These are phyloP conservation scores for Phytophthora aleatoria DNA, from an alignment of 352 stramenopile genomes.

Conservation along the genomic window DNA sequence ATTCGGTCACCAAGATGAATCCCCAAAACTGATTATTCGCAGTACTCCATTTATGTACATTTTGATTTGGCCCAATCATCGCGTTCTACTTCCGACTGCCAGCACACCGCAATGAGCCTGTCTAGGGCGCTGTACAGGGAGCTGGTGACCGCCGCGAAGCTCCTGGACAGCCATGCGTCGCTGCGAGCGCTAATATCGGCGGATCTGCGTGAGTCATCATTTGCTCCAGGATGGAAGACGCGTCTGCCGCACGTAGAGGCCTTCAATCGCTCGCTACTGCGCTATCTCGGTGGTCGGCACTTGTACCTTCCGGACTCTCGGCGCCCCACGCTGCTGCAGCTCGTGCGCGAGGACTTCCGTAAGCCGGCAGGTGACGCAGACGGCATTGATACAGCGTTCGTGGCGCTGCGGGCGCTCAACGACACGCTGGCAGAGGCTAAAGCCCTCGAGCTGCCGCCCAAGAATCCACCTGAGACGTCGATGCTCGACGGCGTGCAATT, in stretches of 20 bases:
- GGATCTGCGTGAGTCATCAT: conserved; percentile 55
- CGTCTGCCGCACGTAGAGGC: conserved; percentile 57
- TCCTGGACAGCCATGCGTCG: conserved; percentile 61
- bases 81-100: neutral
- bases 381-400: conserved; percentile 62
- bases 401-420: conserved; percentile 67
- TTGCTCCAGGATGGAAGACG: conserved; percentile 32
- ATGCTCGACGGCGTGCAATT: conserved; percentile 42
- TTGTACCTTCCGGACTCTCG: conserved; percentile 68
- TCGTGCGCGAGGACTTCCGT: conserved; percentile 64
- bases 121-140: conserved; percentile 70
- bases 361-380: conserved; percentile 13
- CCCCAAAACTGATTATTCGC: neutral
- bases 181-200: conserved; percentile 70
- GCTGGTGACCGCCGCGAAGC: conserved; percentile 51
- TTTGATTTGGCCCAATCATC: neutral
- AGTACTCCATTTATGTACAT: conserved; percentile 2
- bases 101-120: conserved; percentile 46
- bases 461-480: conserved; percentile 4
- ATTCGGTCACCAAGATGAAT: neutral
- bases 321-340: conserved; percentile 37
- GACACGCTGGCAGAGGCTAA: conserved; percentile 55
- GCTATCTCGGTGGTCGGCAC: conserved; percentile 56
- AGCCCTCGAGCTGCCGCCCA: conserved; percentile 38
- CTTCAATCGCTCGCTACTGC: conserved; percentile 62